Conservation (phyloP, 805 yeast genomes). For the Sugiyamaella boreocaroliniensis region DNA sequence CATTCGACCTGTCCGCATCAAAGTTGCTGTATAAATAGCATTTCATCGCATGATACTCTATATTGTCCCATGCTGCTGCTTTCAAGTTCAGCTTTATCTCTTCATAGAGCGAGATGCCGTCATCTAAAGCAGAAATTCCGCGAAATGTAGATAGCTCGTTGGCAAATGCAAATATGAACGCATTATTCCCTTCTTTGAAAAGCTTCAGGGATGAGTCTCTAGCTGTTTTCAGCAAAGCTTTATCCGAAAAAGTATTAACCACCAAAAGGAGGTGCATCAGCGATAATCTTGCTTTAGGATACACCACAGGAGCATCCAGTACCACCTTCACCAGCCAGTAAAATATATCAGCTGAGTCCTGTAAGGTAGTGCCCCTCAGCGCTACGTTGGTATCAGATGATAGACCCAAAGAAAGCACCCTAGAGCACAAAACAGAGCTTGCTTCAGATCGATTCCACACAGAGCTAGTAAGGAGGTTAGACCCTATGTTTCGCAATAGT, state of each 20-base stretch:
- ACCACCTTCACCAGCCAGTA: slow-evolving; percentile 3
- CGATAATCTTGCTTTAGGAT: background rate
- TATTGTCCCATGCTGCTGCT: background rate
- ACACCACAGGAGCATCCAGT: background rate
- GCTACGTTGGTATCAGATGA: background rate
- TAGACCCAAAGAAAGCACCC: slow-evolving; percentile 3
- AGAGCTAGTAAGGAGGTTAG: background rate
- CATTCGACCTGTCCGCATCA: background rate
- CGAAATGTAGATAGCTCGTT: background rate
- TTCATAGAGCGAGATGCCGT: background rate
- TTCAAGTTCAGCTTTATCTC: background rate
- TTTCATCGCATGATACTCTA: background rate
- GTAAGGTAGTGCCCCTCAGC: background rate
- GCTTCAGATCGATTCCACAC: background rate
- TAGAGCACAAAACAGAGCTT: background rate
- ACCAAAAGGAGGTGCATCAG: background rate
- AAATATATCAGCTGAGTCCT: slow-evolving; percentile 4
- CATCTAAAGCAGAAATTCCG: background rate
- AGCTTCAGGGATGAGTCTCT: background rate
- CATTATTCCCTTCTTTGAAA: background rate
- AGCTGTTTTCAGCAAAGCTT: background rate
- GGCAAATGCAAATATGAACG: background rate
- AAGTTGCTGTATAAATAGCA: background rate
- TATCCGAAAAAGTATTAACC: background rate
- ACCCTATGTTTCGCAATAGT: background rate